Evolutionary conservation across 306 rosid species (phyloP), one percentile per base, ranked within the genome.

Genomic region (Psophocarpus tetragonolobus): DNA sequence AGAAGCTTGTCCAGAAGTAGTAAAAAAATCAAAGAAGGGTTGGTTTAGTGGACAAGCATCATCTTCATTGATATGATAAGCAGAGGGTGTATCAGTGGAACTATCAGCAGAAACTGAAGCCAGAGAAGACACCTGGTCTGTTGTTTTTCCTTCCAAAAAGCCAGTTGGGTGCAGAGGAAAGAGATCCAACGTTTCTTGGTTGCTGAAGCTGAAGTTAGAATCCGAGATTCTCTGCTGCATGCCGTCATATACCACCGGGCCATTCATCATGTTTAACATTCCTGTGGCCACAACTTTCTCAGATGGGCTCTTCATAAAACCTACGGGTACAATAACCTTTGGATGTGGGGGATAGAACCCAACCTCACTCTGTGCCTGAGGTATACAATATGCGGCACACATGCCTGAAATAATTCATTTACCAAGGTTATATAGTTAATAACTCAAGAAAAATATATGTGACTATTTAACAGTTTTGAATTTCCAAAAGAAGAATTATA

Each of bases 131-230:
- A 71, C 45, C 75, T 80, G 67, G 12, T 71, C 53, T 13, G 56
- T 66, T 51, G 39, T 8, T 84, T 63, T 85, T 0, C 71, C 87
- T 74, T 78, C 85, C 57, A 92, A 71, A 71, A 87, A 77, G 12
- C 97, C 92, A 12, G 97, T 89, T 67, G 98, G 97, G 24, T 87
- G 89, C 64, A 91, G 57, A 35, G 97, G 98, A 83, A 95, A 95
- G 10, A 95, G 87, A 8, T 91, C 42, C 79, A 92, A 85, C 11
- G 98, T 95, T 81, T 89, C 85, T 24, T 84, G 86, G 71, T 71
- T 48, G 71, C 35, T 73, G 73, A 63, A 33, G 57, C 41, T 17
- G 14, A 48, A 24, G 33, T 77, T 33, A 53, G 51, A 23, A 48
- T 69, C 75, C 10, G 57, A 6, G 58, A 82, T 53, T 82, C 71